Evolutionary conservation across 768 basidiomycete genomes (phyloP).

Genomic region (Lentinula lateritia): DNA sequence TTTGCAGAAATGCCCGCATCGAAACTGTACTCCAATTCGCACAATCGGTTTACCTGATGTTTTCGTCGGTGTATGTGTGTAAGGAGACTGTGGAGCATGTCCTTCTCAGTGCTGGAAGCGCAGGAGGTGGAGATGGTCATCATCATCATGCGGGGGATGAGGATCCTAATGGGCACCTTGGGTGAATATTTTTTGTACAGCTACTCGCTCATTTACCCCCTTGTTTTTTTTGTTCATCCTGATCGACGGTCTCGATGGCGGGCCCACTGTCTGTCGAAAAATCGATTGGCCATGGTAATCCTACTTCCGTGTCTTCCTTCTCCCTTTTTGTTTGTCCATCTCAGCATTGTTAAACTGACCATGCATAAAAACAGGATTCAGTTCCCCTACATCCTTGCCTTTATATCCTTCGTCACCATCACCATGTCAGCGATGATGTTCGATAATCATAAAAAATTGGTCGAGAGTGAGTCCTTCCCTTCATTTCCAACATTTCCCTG

Average conservation of each 20-base stretch:
- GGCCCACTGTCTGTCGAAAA: no score
- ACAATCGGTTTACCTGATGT: conserved; percentile 91
- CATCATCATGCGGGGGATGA: conserved; percentile 70
- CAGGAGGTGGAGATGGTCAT: conserved; percentile 40
- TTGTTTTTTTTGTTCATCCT: no score
- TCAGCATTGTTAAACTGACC: no score
- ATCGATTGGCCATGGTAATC: no score
- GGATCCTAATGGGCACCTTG: conserved; percentile 29
- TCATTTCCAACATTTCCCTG: background rate
- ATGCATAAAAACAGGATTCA: conserved; percentile 51
- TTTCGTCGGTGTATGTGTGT: conserved; percentile 91
- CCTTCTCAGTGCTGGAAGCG: conserved; percentile 56
- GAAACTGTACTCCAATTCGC: conserved; percentile 77
- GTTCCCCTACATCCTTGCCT: conserved; percentile 56
- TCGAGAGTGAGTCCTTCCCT: conserved; percentile 44
- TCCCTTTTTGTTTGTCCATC: no score
- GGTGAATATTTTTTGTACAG: conserved; percentile 22
- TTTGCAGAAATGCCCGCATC: conserved; percentile 53
- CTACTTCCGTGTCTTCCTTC: no score
- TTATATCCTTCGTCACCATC: conserved; percentile 52
- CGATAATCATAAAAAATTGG: conserved; percentile 60
- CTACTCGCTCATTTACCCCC: no score
- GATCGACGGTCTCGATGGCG: no score
- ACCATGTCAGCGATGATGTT: conserved; percentile 52
- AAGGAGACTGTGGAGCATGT: conserved; percentile 96